Conservation (phyloP, 2,329 filamentous ascomycete species). For the Fusarium chuoi region DNA sequence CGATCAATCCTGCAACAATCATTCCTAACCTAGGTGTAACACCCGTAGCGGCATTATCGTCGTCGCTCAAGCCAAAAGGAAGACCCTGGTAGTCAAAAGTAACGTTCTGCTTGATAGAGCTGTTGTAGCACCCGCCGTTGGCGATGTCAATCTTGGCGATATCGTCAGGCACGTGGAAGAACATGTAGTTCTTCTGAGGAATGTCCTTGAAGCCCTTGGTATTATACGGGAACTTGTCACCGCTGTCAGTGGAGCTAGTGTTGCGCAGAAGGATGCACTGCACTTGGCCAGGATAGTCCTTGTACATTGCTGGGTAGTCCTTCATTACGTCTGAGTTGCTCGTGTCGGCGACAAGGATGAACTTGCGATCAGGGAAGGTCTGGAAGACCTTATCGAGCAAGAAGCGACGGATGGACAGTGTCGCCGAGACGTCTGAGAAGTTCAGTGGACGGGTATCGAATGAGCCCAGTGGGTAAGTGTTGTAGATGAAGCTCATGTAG, state of each 20-base stretch:
- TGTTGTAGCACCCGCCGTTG: slow-evolving; percentile 75
- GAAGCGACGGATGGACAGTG: slow-evolving; percentile 75
- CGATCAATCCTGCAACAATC: slow-evolving; percentile 32
- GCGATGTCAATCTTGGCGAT: slow-evolving; percentile 72
- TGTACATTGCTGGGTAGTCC: slow-evolving; percentile 69
- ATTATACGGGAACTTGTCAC: slow-evolving; percentile 78
- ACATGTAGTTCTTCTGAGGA: slow-evolving; percentile 78
- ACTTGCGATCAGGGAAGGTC: slow-evolving; percentile 79
- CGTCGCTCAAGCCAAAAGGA: slow-evolving; percentile 56
- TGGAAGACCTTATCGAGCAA: slow-evolving; percentile 77
- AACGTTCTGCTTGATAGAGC: slow-evolving; percentile 73
- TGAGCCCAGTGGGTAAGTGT: slow-evolving; percentile 78
- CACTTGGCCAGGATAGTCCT: slow-evolving; percentile 75
- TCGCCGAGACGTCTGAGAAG: slow-evolving; percentile 79
- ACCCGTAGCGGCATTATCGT: slow-evolving; percentile 45
- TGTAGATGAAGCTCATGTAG: slow-evolving; percentile 85
- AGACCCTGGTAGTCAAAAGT: slow-evolving; percentile 74
- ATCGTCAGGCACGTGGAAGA: slow-evolving; percentile 79
- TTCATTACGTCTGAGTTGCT: slow-evolving; percentile 81
- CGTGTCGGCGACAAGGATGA: slow-evolving; percentile 80
- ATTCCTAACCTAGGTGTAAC: slow-evolving; percentile 34
- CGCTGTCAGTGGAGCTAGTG: slow-evolving; percentile 73
- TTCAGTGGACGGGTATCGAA: slow-evolving; percentile 84
- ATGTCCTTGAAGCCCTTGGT: slow-evolving; percentile 76
- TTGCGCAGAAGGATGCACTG: slow-evolving; percentile 83